Evolutionary conservation across 1,284 basidiomycete species (phyloP).

Genomic region (Ganoderma lingzhi): DNA sequence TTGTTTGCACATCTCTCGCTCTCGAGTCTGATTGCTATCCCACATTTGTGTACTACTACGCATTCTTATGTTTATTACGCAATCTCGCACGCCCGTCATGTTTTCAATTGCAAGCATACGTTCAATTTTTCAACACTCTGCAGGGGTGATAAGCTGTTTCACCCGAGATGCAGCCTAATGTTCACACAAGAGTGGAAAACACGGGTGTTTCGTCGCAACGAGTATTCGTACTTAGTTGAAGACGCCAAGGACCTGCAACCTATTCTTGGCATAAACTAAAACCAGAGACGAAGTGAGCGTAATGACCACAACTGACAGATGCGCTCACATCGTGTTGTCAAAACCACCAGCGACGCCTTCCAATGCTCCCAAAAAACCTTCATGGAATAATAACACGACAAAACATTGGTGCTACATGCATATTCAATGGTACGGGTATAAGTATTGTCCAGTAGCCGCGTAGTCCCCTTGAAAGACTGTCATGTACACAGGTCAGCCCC

Average conservation of each 20-base stretch:
- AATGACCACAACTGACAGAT: background rate
- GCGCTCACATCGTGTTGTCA: background rate
- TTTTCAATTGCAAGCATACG: slow-evolving; percentile 27
- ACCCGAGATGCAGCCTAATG: too few relatives aligned
- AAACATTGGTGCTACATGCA: background rate
- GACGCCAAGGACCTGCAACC: too few relatives aligned
- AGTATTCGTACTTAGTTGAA: too few relatives aligned
- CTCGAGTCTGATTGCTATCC: slow-evolving; percentile 22
- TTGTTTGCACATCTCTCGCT: slow-evolving; percentile 10
- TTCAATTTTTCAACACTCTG: background rate
- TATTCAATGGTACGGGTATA: background rate
- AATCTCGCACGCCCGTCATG: slow-evolving; percentile 17
- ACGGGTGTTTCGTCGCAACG: too few relatives aligned
- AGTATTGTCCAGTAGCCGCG: background rate
- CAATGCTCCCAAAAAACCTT: background rate
- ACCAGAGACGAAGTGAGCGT: too few relatives aligned
- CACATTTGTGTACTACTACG: slow-evolving; percentile 29
- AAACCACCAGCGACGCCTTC: background rate
- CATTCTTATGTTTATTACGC: slow-evolving; percentile 33
- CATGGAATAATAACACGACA: background rate
- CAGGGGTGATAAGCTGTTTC: background rate
- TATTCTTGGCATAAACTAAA: too few relatives aligned
- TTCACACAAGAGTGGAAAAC: too few relatives aligned
- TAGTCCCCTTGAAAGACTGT: background rate
- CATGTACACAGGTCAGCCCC: background rate